These are phyloP conservation scores for Trapa bicornis DNA, from an alignment of 345 rosid genomes.

Conservation along the genomic window DNA sequence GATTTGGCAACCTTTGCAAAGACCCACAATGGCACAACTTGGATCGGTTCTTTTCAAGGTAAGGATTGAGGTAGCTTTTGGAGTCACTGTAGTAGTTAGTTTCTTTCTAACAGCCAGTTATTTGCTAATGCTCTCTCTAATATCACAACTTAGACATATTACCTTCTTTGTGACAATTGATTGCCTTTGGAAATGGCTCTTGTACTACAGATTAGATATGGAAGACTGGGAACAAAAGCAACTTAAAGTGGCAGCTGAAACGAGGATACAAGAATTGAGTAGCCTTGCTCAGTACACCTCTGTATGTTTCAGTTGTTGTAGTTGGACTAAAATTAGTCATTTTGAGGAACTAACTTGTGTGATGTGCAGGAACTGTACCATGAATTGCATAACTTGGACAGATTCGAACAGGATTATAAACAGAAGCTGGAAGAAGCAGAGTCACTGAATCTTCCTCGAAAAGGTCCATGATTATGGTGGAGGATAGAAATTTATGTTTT, in stretches of 20 bases:
- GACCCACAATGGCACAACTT: conserved; percentile 93
- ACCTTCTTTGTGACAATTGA: conserved; percentile 1
- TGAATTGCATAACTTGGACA: conserved; percentile 48
- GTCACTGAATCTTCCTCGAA: conserved; percentile 47
- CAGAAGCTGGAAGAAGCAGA: conserved; percentile 40
- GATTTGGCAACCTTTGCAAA: conserved; percentile 83
- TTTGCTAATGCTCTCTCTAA: background rate
- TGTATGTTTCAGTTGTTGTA: conserved; percentile 30
- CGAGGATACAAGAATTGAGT: conserved; percentile 50
- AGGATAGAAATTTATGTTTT: background rate
- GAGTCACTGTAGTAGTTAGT: background rate
- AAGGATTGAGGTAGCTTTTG: background rate
- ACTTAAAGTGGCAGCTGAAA: conserved; percentile 49
- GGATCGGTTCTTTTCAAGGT: conserved; percentile 68
- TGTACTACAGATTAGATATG: conserved; percentile 46
- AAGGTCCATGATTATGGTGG: conserved; percentile 23
- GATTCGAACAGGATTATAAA: conserved; percentile 52
- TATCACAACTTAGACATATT: no score
- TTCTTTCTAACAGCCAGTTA: background rate
- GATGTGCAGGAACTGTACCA: conserved; percentile 57
- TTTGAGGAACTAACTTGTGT: conserved; percentile 1
- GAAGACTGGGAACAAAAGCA: conserved; percentile 27
- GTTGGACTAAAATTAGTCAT: conserved; percentile 2
- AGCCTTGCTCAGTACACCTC: conserved; percentile 67
- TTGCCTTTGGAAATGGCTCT: conserved; percentile 14